A percentile compares a stretch with the other conserved stretches of the same genome.
Conservation (phyloP, 345 rosid species). For the Anastatica hierochuntica region DNA sequence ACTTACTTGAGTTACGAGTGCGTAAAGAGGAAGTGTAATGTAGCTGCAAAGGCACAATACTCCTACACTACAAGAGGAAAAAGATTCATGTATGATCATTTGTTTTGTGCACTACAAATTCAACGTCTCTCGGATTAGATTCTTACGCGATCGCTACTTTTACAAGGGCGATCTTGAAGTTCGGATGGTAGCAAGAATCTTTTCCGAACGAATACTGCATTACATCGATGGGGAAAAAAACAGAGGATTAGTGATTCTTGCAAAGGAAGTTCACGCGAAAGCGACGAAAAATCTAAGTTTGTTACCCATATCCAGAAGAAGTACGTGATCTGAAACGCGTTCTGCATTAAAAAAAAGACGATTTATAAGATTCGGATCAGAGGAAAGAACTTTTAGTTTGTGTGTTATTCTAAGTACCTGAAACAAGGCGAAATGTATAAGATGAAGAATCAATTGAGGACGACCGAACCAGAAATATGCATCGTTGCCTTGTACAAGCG, state of each 20-base stretch:
- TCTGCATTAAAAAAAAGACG: conserved; percentile 38
- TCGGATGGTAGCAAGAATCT: conserved; percentile 63
- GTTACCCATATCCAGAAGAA: conserved; percentile 93
- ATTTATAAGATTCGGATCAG: not conserved
- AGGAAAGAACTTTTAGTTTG: not conserved
- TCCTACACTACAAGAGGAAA: conserved; percentile 39
- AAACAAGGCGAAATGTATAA: conserved; percentile 85
- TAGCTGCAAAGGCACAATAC: conserved; percentile 71
- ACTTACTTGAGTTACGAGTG: conserved; percentile 88
- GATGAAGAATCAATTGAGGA: conserved; percentile 69
- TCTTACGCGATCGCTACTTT: conserved; percentile 70
- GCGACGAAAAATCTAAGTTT: not conserved
- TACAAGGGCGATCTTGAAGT: conserved; percentile 40
- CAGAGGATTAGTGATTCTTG: not conserved
- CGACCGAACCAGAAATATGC: conserved; percentile 78
- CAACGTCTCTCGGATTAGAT: not conserved
- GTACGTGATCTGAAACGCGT: conserved; percentile 94
- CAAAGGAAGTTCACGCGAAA: not conserved
- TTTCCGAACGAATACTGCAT: conserved; percentile 66
- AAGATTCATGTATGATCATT: not conserved
- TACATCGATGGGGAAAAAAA: not conserved
- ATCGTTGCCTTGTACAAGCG: conserved; percentile 89
- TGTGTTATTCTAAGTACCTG: conserved; percentile 32
- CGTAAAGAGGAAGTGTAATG: conserved; percentile 83
- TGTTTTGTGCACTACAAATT: not conserved